Evolutionary conservation across 805 yeast genomes (phyloP).

Genomic region (Ogataea minuta): DNA sequence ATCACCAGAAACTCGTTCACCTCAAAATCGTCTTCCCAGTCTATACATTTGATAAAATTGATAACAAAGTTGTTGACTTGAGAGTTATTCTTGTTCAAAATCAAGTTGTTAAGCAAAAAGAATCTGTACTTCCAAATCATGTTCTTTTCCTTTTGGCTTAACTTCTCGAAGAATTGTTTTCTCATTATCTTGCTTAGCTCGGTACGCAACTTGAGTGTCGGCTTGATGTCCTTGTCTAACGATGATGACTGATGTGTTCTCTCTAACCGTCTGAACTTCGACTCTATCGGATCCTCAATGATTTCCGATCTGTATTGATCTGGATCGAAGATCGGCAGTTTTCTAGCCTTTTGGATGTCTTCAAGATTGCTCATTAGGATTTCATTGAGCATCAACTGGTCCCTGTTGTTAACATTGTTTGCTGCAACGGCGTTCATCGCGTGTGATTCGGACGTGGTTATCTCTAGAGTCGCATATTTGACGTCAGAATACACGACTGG

Average conservation of each 20-base stretch:
- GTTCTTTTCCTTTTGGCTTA: conserved; percentile 80
- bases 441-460: conserved; percentile 28
- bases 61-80: conserved; percentile 38
- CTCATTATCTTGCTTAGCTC: conserved; percentile 65
- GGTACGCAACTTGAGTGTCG: conserved; percentile 78
- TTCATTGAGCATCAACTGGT: conserved; percentile 24
- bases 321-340: conserved; percentile 56
- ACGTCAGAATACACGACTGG: conserved; percentile 70
- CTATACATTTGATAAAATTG: conserved; percentile 81
- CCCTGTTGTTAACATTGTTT: conserved; percentile 19
- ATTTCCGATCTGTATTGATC: conserved; percentile 47
- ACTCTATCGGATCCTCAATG: conserved; percentile 79
- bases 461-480: conserved; percentile 37
- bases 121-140: conserved; percentile 89
- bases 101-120: conserved; percentile 59
- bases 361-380: conserved; percentile 24
- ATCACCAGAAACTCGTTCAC: conserved; percentile 64
- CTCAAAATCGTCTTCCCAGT: conserved; percentile 85
- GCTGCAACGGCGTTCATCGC: conserved; percentile 17
- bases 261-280: conserved; percentile 79
- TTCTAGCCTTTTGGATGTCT: conserved; percentile 9
- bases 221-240: conserved; percentile 81
- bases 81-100: conserved; percentile 32
- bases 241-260: conserved; percentile 77
- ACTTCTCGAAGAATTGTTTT: conserved; percentile 80